phyloP scores from a whole-genome alignment of 768 basidiomycete genomes.

The Mycena rosella region DNA sequence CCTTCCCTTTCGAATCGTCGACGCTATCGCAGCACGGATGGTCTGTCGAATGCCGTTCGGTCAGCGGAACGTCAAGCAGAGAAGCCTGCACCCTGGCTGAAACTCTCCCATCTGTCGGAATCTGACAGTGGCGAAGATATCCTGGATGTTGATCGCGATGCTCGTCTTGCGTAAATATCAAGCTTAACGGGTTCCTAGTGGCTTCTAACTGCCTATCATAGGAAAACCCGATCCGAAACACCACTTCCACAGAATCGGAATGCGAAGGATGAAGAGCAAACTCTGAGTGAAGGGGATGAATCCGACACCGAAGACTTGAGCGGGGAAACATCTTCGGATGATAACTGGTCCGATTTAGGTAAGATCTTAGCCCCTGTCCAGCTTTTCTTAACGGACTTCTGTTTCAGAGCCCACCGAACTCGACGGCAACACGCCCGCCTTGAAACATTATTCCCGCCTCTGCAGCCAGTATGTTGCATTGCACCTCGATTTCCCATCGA shows the following conservation, averaged over 20 bases:
- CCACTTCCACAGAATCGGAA: conserved; percentile 57
- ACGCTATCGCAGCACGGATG: conserved; percentile 24
- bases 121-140: conserved; percentile 75
- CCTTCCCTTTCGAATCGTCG: conserved; percentile 43
- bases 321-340: conserved; percentile 63
- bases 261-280: conserved; percentile 63
- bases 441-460: conserved; percentile 63
- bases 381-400: neutral
- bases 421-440: conserved; percentile 38
- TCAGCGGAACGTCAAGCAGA: neutral
- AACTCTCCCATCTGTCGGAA: conserved; percentile 60
- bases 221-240: conserved; percentile 65
- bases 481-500: conserved; percentile 49
- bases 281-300: conserved; percentile 79
- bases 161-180: conserved; percentile 72
- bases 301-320: conserved; percentile 83
- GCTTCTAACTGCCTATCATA: conserved; percentile 39
- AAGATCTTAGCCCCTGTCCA: conserved; percentile 26
- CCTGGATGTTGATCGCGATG: conserved; percentile 78
- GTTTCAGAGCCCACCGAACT: conserved; percentile 1
- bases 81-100: conserved; percentile 32
- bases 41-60: conserved; percentile 41
- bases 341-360: conserved; percentile 65
- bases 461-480: conserved; percentile 61
- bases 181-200: conserved; percentile 3